Base-by-base conservation (phyloP, 805 yeast genomes). In the Blastobotrys chiropterorum region DNA sequence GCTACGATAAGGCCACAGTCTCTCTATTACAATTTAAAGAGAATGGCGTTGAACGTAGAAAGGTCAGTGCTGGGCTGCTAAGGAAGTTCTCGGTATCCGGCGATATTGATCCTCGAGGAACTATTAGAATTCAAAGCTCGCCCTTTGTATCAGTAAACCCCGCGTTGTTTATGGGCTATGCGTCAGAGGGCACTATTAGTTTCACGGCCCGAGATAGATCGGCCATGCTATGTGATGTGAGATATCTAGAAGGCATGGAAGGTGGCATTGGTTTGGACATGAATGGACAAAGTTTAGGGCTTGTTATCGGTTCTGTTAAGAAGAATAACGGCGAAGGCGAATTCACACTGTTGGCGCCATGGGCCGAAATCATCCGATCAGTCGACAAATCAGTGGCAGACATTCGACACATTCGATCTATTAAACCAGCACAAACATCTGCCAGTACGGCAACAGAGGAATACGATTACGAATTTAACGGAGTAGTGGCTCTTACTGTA, bases 191-290 rank as follows among this genome's bases (percentile, higher is more conserved):
- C 11, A 55, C 53, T n/a, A 49, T 65, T 6, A 51, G 63, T 26
- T 58, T 57, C 34, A 52, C 58, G 6, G 42, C 50, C 7, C 43
- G 40, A 30, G 52, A 44, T 26, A 26, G 34, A 26, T 56, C 56
- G 31, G 51, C 51, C 8, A 26, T 41, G 16, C 53, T 67, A 7
- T 47, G 60, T 16, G 72, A 68, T 45, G 52, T 63, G 7, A 50
- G 71, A 19, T 68, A 51, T 47, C 56, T 68, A 3, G 71, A 67
- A 14, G 69, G 70, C 11, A 68, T 68, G 72, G 66, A 66, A 19
- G 72, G 72, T 11, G 72, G 67, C 13, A 31, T 58, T 2, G 40
- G 14, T 14, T 44, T 19, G 3, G 47, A 46, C 13, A 22, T 44
- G 13, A 16, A 14, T 5, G 44, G 49, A 17, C 31, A 26, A 39